Evolutionary conservation across 352 stramenopile species (phyloP).

Genomic region (Globisporangium barbulae): DNA sequence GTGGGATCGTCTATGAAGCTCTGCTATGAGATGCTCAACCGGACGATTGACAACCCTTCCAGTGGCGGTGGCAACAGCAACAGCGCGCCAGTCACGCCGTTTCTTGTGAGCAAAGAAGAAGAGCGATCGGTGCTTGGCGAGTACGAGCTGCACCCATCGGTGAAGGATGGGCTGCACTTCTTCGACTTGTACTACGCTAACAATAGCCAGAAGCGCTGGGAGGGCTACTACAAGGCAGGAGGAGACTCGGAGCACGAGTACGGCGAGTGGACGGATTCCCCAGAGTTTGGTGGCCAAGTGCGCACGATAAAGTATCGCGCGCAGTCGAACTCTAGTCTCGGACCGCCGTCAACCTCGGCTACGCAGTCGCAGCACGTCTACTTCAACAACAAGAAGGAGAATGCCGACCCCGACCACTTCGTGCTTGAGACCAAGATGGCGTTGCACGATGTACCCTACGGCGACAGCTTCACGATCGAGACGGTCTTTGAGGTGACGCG

Average conservation of each 20-base stretch:
- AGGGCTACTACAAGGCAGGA: slow-evolving; percentile 48
- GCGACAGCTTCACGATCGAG: slow-evolving; percentile 77
- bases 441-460: slow-evolving; percentile 77
- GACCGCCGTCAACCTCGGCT: slow-evolving; percentile 57
- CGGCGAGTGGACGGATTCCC: slow-evolving; percentile 54
- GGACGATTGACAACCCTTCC: slow-evolving; percentile 27
- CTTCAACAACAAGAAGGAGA: slow-evolving; percentile 36
- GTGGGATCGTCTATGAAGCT: slow-evolving; percentile 50
- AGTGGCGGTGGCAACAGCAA: slow-evolving; percentile 9
- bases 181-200: slow-evolving; percentile 76
- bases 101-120: slow-evolving; percentile 65
- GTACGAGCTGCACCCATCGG: slow-evolving; percentile 48
- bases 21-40: slow-evolving; percentile 64
- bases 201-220: slow-evolving; percentile 45
- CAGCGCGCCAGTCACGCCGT: slow-evolving; percentile 41
- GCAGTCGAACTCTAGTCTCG: slow-evolving; percentile 69
- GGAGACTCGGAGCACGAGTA: slow-evolving; percentile 64
- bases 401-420: slow-evolving; percentile 38
- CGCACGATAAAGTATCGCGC: slow-evolving; percentile 73
- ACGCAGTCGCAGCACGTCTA: slow-evolving; percentile 50
- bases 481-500: slow-evolving; percentile 51
- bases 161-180: slow-evolving; percentile 57
- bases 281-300: slow-evolving; percentile 55
- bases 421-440: slow-evolving; percentile 62
- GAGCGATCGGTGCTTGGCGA: slow-evolving; percentile 68